A percentile compares a stretch with the other conserved stretches of the same genome.
Evolutionary conservation across 129 eudicot genomes (phyloP).

Genomic region (sunflower (Helianthus annuus)): DNA sequence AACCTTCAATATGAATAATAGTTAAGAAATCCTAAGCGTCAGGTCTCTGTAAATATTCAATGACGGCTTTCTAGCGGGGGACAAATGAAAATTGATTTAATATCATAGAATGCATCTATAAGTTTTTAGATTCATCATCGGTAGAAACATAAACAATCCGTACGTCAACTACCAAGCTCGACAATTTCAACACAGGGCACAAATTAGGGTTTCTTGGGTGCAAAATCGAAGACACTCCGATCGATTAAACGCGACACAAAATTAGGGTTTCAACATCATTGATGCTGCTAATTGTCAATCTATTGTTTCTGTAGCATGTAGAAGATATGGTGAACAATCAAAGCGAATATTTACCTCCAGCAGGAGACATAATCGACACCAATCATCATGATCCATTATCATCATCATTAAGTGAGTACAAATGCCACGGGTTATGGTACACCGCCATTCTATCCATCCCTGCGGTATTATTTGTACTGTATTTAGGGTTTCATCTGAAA

Average conservation of each 20-base stretch:
- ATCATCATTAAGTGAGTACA: slow-evolving; percentile 1
- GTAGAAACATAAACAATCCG: neutral
- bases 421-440: slow-evolving; percentile 70
- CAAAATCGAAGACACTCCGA: slow-evolving; percentile 17
- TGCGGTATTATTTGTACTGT: slow-evolving; percentile 49
- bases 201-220: slow-evolving; percentile 32
- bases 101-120: no score
- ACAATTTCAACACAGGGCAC: slow-evolving; percentile 21
- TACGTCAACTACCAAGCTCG: slow-evolving; percentile 19
- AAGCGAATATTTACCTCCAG: slow-evolving; percentile 19
- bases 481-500: slow-evolving; percentile 60
- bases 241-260: slow-evolving; percentile 19
- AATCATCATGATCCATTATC: slow-evolving; percentile 12
- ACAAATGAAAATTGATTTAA: no score
- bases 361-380: slow-evolving; percentile 20
- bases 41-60: no score
- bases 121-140: no score
- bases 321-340: slow-evolving; percentile 28
- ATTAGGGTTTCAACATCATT: slow-evolving; percentile 21
- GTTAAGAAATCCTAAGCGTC: no score
- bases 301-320: slow-evolving; percentile 22
- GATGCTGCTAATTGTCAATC: slow-evolving; percentile 10
- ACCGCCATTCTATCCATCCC: slow-evolving; percentile 54
- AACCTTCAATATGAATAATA: no score
- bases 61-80: no score